Base-by-base conservation (phyloP, 768 basidiomycete genomes). In the Heimioporus sp. region DNA sequence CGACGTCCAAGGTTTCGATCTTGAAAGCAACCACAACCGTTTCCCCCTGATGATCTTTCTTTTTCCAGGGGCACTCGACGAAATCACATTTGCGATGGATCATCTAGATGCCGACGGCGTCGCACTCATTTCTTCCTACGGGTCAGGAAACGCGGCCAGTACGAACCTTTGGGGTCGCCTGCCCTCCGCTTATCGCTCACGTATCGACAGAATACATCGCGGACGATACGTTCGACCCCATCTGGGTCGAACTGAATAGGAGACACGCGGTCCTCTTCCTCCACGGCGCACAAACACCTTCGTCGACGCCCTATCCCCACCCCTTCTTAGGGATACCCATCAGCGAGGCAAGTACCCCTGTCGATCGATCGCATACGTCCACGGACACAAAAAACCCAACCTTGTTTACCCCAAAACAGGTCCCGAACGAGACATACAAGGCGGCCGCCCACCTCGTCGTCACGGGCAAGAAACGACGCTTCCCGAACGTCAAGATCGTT, bases 391-490 rank as follows among this genome's bases (percentile, higher is more conserved):
- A 51, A 51, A 52, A 46, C 53, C 20, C 47, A 47, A 56, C 53
- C 20, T 51, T 47, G 34, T 24, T 32, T 15, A 35, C 12, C 19
- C 36, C 39, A 36, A 37, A 49, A n/a, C n/a, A 90, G 87, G 86
- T 87, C 0, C 88, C 87, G 8, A 85, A 88, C 63, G 88, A 90
- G 67, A 91, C 88, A 0, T 89, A 82, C 75, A 90, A 89, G 70
- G 89, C 86, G 2, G 87, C 87, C 32, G 82, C 87, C 4, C 85
- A 88, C 62, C 77, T 91, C 43, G 86, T 90, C 42, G 82, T 90
- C 20, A 79, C 85, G 0, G 85, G 86, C 42, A 79, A 75, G 61
- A 87, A 85, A 65, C 82, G 86, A 39, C 79, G 74, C 53, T 87
- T 80, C 59, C 66, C 76, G 19, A 69, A 80, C 49, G 73, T 81